phyloP scores from a whole-genome alignment of 2,329 filamentous ascomycete genomes.

The Calonectria pseudoturangicola region DNA sequence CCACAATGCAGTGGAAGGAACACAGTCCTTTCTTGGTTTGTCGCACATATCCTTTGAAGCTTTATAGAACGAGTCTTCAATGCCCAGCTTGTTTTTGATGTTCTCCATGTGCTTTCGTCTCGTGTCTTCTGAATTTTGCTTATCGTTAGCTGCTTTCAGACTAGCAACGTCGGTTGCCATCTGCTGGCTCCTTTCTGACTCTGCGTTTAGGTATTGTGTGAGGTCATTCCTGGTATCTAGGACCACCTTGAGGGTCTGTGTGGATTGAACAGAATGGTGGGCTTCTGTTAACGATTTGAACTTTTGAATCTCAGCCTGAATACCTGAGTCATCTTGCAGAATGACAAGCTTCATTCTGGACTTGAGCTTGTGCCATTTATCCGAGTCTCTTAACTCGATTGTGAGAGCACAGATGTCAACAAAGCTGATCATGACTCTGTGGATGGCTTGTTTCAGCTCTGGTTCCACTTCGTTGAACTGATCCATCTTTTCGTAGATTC shows the following conservation, averaged over 20 bases:
- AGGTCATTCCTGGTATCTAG: constrained; percentile 6
- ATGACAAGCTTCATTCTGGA: constrained; percentile 8
- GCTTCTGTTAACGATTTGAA: constrained; percentile 10
- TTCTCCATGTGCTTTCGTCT: constrained; percentile 17
- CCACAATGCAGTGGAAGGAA: not conserved
- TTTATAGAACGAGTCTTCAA: constrained; percentile 4
- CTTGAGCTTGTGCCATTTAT: not conserved
- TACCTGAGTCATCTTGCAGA: constrained; percentile 5
- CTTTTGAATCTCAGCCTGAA: constrained; percentile 17
- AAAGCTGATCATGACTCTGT: constrained; percentile 16
- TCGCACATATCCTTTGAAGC: constrained; percentile 8
- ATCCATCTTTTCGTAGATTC: constrained; percentile 22
- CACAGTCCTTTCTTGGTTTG: constrained; percentile 15
- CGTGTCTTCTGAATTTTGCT: constrained; percentile 2
- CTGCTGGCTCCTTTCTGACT: constrained; percentile 17
- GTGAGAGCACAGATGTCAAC: constrained; percentile 14
- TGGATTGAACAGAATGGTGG: constrained; percentile 7
- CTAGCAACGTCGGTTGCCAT: constrained; percentile 7
- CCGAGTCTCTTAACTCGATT: constrained; percentile 15
- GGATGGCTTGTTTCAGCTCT: constrained; percentile 8
- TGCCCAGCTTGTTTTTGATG: constrained; percentile 1
- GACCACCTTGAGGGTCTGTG: constrained; percentile 7
- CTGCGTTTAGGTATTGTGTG: constrained; percentile 8
- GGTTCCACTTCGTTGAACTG: constrained; percentile 18
- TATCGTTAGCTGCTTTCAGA: constrained; percentile 1